A percentile compares a stretch with the other conserved stretches of the same genome.
These are phyloP conservation scores for Solanum corneliomulleri DNA, from an alignment of 257 asterid species.

Conservation along the genomic window DNA sequence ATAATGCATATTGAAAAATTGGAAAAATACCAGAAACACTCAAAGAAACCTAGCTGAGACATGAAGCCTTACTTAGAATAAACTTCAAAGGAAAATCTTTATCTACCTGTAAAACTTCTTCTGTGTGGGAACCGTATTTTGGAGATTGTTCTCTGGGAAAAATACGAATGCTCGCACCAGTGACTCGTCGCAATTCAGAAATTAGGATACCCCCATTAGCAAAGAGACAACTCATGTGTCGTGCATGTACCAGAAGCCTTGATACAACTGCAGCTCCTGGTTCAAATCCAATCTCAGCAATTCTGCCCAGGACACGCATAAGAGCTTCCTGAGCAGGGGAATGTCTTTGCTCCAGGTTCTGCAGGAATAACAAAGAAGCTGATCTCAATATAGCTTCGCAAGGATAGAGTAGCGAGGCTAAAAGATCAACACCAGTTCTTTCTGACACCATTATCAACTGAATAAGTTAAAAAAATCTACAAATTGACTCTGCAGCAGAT, in stretches of 20 bases:
- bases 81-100: background rate
- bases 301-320: constrained; percentile 12
- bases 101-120: constrained; percentile 13
- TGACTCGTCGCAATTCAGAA: constrained; percentile 8
- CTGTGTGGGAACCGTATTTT: constrained; percentile 8
- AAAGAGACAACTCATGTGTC: constrained; percentile 4
- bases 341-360: constrained; percentile 13
- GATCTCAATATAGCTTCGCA: background rate
- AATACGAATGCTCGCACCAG: constrained; percentile 11
- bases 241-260: constrained; percentile 12
- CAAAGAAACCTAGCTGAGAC: background rate
- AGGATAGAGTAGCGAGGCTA: background rate
- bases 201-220: constrained; percentile 6
- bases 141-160: constrained; percentile 17
- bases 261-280: constrained; percentile 14
- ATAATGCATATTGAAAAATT: background rate
- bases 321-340: constrained; percentile 17
- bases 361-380: background rate
- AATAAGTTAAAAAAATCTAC: background rate
- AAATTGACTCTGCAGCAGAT: background rate
- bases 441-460: background rate
- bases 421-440: background rate
- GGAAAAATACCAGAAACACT: background rate
- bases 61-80: background rate
- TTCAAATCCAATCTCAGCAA: constrained; percentile 16